phyloP scores from a whole-genome alignment of 345 rosid species.

The Pistacia vera region DNA sequence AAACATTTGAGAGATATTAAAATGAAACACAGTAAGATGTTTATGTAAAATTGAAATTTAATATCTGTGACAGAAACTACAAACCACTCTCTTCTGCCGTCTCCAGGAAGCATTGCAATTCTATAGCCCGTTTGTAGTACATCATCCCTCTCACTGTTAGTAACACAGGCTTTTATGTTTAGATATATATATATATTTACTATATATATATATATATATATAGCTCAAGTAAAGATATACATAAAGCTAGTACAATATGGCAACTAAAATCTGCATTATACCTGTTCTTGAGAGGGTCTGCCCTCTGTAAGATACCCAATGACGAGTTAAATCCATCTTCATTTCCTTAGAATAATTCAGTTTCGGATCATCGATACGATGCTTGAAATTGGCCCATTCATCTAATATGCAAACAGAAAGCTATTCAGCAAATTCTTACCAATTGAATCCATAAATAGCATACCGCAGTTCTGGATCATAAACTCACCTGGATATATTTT shows the following conservation, averaged over 20 bases:
- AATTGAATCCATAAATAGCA: conserved; percentile 13
- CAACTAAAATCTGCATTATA: neutral
- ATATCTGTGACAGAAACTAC: conserved; percentile 30
- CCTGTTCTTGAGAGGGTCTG: conserved; percentile 99
- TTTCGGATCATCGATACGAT: conserved; percentile 50
- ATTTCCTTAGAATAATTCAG: conserved; percentile 24
- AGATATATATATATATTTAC: neutral
- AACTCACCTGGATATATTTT: conserved; percentile 88
- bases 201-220: neutral
- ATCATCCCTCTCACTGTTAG: conserved; percentile 95
- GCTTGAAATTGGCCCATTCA: conserved; percentile 80
- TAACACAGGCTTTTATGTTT: conserved; percentile 10
- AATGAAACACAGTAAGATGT: conserved; percentile 8
- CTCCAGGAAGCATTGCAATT: conserved; percentile 79
- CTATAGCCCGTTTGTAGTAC: conserved; percentile 82
- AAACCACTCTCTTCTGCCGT: conserved; percentile 59
- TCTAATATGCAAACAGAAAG: conserved; percentile 48
- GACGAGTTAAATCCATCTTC: conserved; percentile 49
- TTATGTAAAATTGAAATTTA: neutral
- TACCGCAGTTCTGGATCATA: conserved; percentile 12
- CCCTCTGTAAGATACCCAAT: conserved; percentile 91
- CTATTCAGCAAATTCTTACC: conserved; percentile 17
- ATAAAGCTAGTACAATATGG: conserved; percentile 6
- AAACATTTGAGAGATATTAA: conserved; percentile 4
- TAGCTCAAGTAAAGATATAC: conserved; percentile 10